These are phyloP conservation scores for Mucor ambiguus DNA, from an alignment of 371 early-diverging fungal species.

Conservation along the genomic window DNA sequence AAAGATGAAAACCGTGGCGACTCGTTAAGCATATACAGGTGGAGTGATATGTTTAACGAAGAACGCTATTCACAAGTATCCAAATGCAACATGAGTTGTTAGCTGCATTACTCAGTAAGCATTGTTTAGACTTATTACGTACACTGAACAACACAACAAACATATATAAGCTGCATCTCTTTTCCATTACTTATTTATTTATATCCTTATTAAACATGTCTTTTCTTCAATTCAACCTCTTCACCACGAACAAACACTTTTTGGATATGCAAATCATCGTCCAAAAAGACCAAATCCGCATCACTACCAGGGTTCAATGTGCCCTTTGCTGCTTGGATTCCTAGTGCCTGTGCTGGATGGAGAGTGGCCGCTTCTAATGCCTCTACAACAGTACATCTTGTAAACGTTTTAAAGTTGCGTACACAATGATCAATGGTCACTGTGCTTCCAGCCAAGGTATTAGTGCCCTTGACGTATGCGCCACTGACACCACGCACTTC, in stretches of 20 bases:
- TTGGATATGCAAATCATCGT: constrained; percentile 62
- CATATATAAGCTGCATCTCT: neutral
- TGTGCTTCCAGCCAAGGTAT: constrained; percentile 76
- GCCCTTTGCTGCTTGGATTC: constrained; percentile 71
- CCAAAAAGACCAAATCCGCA: constrained; percentile 77
- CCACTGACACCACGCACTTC: constrained; percentile 52
- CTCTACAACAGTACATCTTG: constrained; percentile 72
- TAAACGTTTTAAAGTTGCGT: constrained; percentile 74
- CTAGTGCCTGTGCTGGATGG: constrained; percentile 74
- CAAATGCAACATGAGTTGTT: too few relatives aligned
- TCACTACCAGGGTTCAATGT: constrained; percentile 71
- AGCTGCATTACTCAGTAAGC: too few relatives aligned
- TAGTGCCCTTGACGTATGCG: constrained; percentile 71
- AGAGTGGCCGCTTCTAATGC: constrained; percentile 83
- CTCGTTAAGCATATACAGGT: too few relatives aligned
- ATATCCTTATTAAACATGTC: neutral
- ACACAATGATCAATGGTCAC: constrained; percentile 72
- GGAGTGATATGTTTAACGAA: too few relatives aligned
- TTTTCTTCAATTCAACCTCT: constrained; percentile 47
- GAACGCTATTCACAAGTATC: too few relatives aligned
- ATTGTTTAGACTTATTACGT: too few relatives aligned
- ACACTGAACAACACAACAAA: neutral
- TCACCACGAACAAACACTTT: constrained; percentile 72
- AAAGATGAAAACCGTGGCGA: too few relatives aligned
- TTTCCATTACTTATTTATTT: neutral